A percentile compares a stretch with the other conserved stretches of the same genome.
Evolutionary conservation across 441 rosid genomes (phyloP).

Genomic region (Caryocar brasiliense): DNA sequence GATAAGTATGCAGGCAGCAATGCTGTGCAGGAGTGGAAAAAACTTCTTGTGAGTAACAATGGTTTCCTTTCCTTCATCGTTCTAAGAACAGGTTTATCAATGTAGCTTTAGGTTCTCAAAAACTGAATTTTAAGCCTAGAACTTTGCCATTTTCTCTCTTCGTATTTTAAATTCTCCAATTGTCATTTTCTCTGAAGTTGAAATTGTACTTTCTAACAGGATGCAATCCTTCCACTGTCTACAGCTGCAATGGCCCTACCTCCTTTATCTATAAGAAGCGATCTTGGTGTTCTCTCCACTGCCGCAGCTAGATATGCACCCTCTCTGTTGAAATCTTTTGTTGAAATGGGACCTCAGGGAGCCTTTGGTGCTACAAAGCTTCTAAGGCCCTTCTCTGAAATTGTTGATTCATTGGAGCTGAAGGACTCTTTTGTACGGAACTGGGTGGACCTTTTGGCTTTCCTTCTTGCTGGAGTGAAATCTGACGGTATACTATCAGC

Average conservation of each 20-base stretch:
- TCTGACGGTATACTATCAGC: constrained; percentile 94
- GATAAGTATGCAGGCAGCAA: constrained; percentile 62
- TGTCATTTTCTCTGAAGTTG: constrained; percentile 2
- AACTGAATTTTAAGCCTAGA: neutral
- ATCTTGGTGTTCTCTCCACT: constrained; percentile 79
- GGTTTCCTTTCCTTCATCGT: neutral
- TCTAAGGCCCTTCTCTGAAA: constrained; percentile 79
- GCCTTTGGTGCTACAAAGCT: constrained; percentile 80
- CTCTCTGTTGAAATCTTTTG: constrained; percentile 63
- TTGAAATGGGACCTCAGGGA: constrained; percentile 81
- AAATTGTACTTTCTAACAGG: constrained; percentile 34
- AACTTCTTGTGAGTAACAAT: constrained; percentile 56
- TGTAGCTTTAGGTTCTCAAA: too few species aligned
- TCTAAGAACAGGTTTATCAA: too few species aligned
- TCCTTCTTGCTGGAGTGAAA: constrained; percentile 95
- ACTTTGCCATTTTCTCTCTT: neutral
- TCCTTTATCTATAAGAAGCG: constrained; percentile 78
- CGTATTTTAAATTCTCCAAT: neutral
- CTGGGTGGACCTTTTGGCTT: constrained; percentile 88
- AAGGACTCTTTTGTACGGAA: constrained; percentile 79
- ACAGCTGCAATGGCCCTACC: constrained; percentile 89
- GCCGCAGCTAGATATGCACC: constrained; percentile 88
- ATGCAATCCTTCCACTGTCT: constrained; percentile 85
- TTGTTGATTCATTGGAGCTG: constrained; percentile 59
- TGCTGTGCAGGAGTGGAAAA: constrained; percentile 79